These are phyloP conservation scores for Chlamydomonas incerta DNA, from an alignment of 139 green algal genomes.

Conservation along the genomic window DNA sequence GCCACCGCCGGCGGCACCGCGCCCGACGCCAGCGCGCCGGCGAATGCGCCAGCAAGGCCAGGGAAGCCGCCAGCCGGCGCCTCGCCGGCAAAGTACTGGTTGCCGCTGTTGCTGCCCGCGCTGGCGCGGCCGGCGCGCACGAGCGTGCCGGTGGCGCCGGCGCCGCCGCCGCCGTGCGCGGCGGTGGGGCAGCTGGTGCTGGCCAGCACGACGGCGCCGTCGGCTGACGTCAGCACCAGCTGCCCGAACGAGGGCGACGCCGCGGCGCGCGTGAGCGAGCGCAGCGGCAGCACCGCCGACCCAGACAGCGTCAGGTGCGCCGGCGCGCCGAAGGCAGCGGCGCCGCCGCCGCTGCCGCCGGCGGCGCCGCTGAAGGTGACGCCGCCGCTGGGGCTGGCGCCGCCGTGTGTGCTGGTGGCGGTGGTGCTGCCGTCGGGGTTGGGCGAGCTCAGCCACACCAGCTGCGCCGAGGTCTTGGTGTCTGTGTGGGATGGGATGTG, in stretches of 20 bases:
- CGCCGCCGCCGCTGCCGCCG: no score
- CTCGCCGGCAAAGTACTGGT: no score
- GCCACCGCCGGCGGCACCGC: not conserved
- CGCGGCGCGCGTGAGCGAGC: not conserved
- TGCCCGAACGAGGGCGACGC: slow-evolving; percentile 6
- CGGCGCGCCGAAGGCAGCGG: no score
- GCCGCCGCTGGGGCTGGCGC: no score
- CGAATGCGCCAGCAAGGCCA: not conserved
- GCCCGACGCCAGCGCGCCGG: not conserved
- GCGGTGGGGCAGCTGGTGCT: not conserved
- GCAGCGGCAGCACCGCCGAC: slow-evolving; percentile 8
- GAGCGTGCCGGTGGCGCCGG: not conserved
- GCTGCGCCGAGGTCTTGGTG: not conserved
- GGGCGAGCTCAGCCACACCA: slow-evolving; percentile 6
- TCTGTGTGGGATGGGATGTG: not conserved
- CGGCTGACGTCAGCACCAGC: slow-evolving; percentile 3
- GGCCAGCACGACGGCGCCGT: slow-evolving; percentile 6
- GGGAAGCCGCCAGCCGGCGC: no score
- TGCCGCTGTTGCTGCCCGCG: not conserved
- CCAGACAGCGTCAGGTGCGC: not conserved
- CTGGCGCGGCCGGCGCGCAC: not conserved
- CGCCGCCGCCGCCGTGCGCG: not conserved
- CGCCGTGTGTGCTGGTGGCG: no score
- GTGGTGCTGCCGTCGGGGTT: no score
- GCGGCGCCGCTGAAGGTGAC: no score